Evolutionary conservation across 2,329 filamentous ascomycete genomes (phyloP).

Genomic region (Furcasterigmium sp.): DNA sequence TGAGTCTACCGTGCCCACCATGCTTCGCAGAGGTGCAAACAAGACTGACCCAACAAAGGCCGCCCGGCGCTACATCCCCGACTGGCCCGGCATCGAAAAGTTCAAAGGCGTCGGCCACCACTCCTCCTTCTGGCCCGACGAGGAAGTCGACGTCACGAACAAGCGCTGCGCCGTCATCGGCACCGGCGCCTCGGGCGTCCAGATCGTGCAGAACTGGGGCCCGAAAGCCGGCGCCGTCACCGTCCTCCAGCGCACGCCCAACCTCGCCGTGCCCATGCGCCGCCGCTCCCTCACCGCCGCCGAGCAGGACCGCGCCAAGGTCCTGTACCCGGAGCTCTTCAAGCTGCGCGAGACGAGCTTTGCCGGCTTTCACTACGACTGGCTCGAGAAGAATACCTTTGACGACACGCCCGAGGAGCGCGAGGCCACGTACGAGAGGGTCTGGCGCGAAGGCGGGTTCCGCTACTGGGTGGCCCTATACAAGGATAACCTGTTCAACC

Average conservation of each 20-base stretch:
- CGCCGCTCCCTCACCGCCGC: constrained; percentile 25
- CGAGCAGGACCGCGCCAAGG: constrained; percentile 43
- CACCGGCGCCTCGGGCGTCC: constrained; percentile 59
- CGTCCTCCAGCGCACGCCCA: constrained; percentile 65
- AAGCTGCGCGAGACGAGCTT: constrained; percentile 45
- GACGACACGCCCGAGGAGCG: constrained; percentile 46
- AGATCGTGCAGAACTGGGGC: constrained; percentile 57
- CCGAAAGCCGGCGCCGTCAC: constrained; percentile 44
- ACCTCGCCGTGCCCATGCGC: constrained; percentile 57
- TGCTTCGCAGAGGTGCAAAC: too few species aligned
- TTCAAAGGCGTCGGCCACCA: constrained; percentile 58
- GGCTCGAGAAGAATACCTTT: constrained; percentile 47
- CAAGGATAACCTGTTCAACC: constrained; percentile 41
- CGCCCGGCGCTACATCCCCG: constrained; percentile 55
- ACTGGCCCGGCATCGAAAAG: constrained; percentile 52
- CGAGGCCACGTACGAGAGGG: constrained; percentile 39
- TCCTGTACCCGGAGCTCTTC: constrained; percentile 46
- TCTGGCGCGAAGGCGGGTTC: constrained; percentile 50
- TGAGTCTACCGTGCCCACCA: constrained; percentile 18
- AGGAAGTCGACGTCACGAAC: constrained; percentile 47
- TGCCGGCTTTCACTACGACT: constrained; percentile 55
- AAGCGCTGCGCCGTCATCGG: constrained; percentile 60
- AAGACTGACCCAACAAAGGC: too few species aligned
- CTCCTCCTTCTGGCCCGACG: constrained; percentile 55
- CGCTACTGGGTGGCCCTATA: constrained; percentile 48